phyloP scores from a whole-genome alignment of 306 rosid genomes.

The Pyrus betulifolia region DNA sequence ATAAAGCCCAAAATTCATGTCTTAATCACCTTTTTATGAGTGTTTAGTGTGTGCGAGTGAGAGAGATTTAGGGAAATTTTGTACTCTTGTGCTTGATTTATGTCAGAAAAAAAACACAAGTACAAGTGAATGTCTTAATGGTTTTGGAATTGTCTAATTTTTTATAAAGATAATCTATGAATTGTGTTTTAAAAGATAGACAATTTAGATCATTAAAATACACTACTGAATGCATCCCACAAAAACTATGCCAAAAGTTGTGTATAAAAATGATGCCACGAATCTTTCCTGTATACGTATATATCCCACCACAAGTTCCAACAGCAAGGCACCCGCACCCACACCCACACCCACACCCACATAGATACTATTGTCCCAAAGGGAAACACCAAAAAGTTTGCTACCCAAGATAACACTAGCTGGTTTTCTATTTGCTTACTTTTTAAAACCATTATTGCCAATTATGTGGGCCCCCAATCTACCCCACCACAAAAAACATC shows the following conservation, averaged over 20 bases:
- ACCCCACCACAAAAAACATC: not conserved
- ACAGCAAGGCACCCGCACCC: not conserved
- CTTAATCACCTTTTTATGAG: not conserved
- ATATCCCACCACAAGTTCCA: not conserved
- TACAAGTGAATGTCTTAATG: too few relatives aligned
- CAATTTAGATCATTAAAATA: too few relatives aligned
- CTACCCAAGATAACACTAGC: slow-evolving; percentile 1
- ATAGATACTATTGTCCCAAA: not conserved
- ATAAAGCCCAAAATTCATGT: not conserved
- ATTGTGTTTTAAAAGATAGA: too few relatives aligned
- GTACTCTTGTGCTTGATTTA: not conserved
- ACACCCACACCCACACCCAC: too few relatives aligned
- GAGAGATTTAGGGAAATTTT: not conserved
- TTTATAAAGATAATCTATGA: too few relatives aligned
- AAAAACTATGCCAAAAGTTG: too few relatives aligned
- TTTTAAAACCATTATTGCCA: not conserved
- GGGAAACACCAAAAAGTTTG: not conserved
- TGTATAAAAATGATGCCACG: not conserved
- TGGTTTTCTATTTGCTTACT: slow-evolving; percentile 6
- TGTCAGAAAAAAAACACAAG: not conserved
- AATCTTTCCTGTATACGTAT: too few relatives aligned
- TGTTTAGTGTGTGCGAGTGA: not conserved
- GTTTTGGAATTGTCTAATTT: too few relatives aligned
- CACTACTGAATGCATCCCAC: too few relatives aligned
- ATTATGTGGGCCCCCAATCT: not conserved